Conservation (phyloP, 495 filamentous ascomycete genomes). For the Hypomontagnella submonticulosa region DNA sequence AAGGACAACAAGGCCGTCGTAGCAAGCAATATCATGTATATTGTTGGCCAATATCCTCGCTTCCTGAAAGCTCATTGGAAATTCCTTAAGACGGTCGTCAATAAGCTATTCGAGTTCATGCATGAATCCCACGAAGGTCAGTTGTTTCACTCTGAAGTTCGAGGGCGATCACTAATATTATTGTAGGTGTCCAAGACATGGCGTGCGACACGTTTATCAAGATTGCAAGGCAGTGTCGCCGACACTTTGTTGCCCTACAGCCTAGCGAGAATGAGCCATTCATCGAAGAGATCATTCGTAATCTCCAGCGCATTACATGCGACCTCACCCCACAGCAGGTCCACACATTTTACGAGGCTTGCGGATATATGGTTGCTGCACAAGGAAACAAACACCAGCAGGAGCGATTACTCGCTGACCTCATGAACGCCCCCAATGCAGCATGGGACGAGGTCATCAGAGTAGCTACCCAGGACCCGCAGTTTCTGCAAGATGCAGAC, state of each 20-base stretch:
- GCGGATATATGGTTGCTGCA: constrained; percentile 98
- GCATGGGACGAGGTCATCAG: constrained; percentile 96
- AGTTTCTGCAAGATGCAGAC: constrained; percentile 86
- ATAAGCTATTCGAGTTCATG: constrained; percentile 99
- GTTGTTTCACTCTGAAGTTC: constrained; percentile 36
- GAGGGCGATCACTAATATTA: constrained; percentile 21
- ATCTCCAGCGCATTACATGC: constrained; percentile 91
- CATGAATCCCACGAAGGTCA: constrained; percentile 97
- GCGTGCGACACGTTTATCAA: constrained; percentile 99
- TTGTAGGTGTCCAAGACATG: constrained; percentile 95
- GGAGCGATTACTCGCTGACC: constrained; percentile 87
- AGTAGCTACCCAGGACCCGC: constrained; percentile 81
- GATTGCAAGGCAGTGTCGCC: constrained; percentile 96
- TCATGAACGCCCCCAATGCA: constrained; percentile 92
- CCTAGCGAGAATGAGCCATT: constrained; percentile 95
- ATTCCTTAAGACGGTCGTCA: constrained; percentile 99
- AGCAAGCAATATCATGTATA: constrained; percentile 99
- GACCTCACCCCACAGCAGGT: constrained; percentile 97
- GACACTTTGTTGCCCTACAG: constrained; percentile 96
- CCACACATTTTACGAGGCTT: constrained; percentile 99
- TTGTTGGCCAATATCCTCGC: constrained; percentile 97
- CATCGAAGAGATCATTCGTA: constrained; percentile 98
- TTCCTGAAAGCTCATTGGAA: constrained; percentile 99
- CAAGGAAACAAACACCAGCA: constrained; percentile 93
- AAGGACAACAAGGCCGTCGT: constrained; percentile 99